A percentile compares a stretch with the other conserved stretches of the same genome.
These are phyloP conservation scores for Phoma sp. DNA, from an alignment of 2,329 filamentous ascomycete species.

Conservation along the genomic window DNA sequence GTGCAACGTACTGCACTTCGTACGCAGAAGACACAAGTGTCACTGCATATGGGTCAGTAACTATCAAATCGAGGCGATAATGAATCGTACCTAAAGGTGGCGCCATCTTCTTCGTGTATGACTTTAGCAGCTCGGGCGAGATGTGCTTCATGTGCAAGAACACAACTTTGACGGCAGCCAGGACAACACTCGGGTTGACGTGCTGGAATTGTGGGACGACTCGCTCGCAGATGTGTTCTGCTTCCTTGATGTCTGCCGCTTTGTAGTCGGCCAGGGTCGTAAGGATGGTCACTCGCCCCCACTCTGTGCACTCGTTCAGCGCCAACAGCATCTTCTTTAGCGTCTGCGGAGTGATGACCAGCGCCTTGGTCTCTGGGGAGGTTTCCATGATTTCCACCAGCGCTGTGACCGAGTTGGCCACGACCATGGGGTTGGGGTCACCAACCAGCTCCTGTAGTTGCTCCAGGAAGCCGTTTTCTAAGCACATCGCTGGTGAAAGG, in stretches of 20 bases:
- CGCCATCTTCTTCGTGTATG: slow-evolving; percentile 98
- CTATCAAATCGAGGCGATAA: neutral
- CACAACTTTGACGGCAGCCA: slow-evolving; percentile 97
- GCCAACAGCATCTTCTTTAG: slow-evolving; percentile 97
- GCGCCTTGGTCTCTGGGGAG: slow-evolving; percentile 86
- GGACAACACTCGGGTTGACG: slow-evolving; percentile 94
- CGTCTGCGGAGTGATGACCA: slow-evolving; percentile 80
- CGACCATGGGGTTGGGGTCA: slow-evolving; percentile 98
- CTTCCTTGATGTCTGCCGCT: slow-evolving; percentile 87
- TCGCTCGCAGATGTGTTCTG: slow-evolving; percentile 96
- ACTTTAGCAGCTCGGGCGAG: slow-evolving; percentile 77
- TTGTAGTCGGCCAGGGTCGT: slow-evolving; percentile 89
- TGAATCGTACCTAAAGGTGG: slow-evolving; percentile 78
- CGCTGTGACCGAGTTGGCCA: slow-evolving; percentile 95
- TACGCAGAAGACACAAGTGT: slow-evolving; percentile 94
- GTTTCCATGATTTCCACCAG: slow-evolving; percentile 90
- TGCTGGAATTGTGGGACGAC: slow-evolving; percentile 98
- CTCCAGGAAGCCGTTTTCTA: slow-evolving; percentile 96
- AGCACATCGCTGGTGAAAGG: slow-evolving; percentile 87
- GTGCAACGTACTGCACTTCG: slow-evolving; percentile 96
- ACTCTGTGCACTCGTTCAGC: slow-evolving; percentile 97
- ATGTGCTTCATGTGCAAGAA: slow-evolving; percentile 94
- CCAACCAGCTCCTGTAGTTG: slow-evolving; percentile 94
- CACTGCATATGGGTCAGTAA: slow-evolving; percentile 63
- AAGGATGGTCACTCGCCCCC: slow-evolving; percentile 93